phyloP scores from a whole-genome alignment of 106 monocot species.

The Agapanthus africanus region DNA sequence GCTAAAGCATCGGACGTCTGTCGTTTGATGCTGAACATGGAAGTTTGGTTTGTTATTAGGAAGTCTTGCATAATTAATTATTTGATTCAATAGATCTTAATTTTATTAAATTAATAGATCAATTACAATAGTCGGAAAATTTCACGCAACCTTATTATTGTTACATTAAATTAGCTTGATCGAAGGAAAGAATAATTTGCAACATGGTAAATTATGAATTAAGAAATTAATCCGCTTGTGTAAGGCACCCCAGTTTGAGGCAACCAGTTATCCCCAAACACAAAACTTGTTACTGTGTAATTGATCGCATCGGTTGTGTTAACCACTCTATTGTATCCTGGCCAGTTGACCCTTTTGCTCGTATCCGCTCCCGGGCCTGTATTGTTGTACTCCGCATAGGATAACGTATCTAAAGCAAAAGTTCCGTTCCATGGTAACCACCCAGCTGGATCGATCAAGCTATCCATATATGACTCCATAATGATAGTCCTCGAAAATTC shows the following conservation, averaged over 20 bases:
- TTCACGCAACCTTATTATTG: no score
- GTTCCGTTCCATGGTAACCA: slow-evolving; percentile 71
- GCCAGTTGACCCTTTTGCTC: slow-evolving; percentile 43
- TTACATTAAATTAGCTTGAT: no score
- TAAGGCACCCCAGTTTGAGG: slow-evolving; percentile 63
- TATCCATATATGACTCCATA: slow-evolving; percentile 56
- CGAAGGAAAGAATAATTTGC: no score
- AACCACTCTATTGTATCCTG: slow-evolving; percentile 43
- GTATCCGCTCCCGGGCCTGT: slow-evolving; percentile 49
- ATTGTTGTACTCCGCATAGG: slow-evolving; percentile 64
- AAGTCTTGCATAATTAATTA: no score
- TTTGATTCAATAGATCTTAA: no score
- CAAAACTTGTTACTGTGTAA: slow-evolving; percentile 50
- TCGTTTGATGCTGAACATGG: no score
- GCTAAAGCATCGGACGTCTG: no score
- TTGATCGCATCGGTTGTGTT: slow-evolving; percentile 34
- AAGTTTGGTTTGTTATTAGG: no score
- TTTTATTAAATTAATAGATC: no score
- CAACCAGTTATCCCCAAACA: slow-evolving; percentile 61
- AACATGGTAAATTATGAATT: no score
- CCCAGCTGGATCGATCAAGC: slow-evolving; percentile 47
- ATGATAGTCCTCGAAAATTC: slow-evolving; percentile 67
- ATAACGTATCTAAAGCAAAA: slow-evolving; percentile 64
- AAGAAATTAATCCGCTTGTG: slow-evolving; percentile 29
- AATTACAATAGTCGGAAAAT: no score